Evolutionary conservation across 306 rosid species (phyloP).

Genomic region (Citrullus colocynthis): DNA sequence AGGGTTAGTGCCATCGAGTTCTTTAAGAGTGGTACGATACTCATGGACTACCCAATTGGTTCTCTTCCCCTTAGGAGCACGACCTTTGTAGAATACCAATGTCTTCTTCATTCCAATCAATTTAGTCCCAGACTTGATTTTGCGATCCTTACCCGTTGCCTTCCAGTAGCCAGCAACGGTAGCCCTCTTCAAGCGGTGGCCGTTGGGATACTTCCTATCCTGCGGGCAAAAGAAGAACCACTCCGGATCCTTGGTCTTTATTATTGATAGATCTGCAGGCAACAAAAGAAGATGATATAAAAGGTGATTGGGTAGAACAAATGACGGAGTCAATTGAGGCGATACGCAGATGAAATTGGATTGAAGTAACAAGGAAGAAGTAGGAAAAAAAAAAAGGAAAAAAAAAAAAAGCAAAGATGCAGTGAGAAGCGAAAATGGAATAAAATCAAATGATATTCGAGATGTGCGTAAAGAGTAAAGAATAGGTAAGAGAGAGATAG

Average conservation of each 20-base stretch:
- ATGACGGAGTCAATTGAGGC: background rate
- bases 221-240: conserved; percentile 99
- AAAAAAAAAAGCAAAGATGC: background rate
- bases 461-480: background rate
- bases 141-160: conserved; percentile 95
- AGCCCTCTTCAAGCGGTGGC: conserved; percentile 80
- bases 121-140: conserved; percentile 48
- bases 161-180: conserved; percentile 82
- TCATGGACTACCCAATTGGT: conserved; percentile 98
- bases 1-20: conserved; percentile 90
- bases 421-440: background rate
- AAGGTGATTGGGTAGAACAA: background rate
- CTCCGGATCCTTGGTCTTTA: conserved; percentile 69
- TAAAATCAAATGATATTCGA: background rate
- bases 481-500: too few species aligned
- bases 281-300: background rate
- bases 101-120: conserved; percentile 98
- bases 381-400: background rate
- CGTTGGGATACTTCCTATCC: conserved; percentile 91
- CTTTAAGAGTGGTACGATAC: conserved; percentile 69
- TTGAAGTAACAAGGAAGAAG: background rate
- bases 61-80: conserved; percentile 87
- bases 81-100: conserved; percentile 77
- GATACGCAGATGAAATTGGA: background rate
- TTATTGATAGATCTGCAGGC: conserved; percentile 49